phyloP scores from a whole-genome alignment of 805 yeast species.

The Wickerhamomyces mucosus region DNA sequence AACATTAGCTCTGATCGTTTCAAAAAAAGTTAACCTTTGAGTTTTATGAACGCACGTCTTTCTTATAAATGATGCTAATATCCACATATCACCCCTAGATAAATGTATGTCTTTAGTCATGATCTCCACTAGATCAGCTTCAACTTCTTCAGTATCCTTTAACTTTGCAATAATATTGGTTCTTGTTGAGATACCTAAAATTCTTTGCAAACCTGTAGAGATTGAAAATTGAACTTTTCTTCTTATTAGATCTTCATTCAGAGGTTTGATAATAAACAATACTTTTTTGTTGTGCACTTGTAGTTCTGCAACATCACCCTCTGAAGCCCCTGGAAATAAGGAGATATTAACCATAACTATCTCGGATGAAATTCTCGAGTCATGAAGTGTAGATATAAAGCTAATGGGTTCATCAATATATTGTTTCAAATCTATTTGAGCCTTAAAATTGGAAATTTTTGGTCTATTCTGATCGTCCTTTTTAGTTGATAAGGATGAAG shows the following conservation, averaged over 20 bases:
- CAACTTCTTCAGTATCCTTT: constrained; percentile 37
- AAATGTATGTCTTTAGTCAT: constrained; percentile 71
- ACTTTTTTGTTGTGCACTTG: constrained; percentile 34
- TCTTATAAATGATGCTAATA: constrained; percentile 50
- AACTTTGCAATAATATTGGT: constrained; percentile 51
- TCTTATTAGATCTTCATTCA: constrained; percentile 22
- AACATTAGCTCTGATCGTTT: constrained; percentile 53
- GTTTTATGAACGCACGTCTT: constrained; percentile 58
- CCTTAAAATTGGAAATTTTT: not conserved
- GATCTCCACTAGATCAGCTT: constrained; percentile 76
- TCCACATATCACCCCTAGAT: constrained; percentile 93
- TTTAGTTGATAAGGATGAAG: constrained; percentile 1
- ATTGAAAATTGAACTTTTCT: constrained; percentile 33
- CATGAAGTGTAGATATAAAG: constrained; percentile 42
- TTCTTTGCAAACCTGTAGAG: constrained; percentile 45
- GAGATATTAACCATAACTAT: constrained; percentile 55
- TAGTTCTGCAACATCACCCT: constrained; percentile 73
- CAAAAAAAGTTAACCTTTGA: constrained; percentile 55
- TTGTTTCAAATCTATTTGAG: constrained; percentile 1
- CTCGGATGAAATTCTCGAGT: constrained; percentile 44
- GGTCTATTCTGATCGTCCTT: not conserved
- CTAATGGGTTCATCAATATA: constrained; percentile 12
- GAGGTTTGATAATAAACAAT: constrained; percentile 33
- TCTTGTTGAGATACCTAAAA: constrained; percentile 59
- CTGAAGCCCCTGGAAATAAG: constrained; percentile 50